These are phyloP conservation scores for Claviceps pazoutovae DNA, from an alignment of 2,329 filamentous ascomycete genomes.

Conservation along the genomic window DNA sequence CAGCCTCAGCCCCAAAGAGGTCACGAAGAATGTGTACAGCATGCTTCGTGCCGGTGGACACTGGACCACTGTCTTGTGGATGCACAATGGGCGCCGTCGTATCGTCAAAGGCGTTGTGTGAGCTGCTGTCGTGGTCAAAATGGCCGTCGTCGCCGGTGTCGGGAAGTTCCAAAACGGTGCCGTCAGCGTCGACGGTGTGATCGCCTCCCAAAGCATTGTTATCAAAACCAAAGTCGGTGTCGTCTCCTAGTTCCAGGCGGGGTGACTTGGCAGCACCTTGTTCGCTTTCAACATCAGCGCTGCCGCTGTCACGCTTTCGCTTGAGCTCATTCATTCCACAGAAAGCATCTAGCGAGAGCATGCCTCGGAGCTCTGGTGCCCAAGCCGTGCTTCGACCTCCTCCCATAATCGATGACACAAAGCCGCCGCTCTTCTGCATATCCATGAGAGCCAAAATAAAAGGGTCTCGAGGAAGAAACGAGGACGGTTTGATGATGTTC, in stretches of 20 bases:
- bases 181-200: slow-evolving; percentile 41
- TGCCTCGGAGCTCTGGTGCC: slow-evolving; percentile 85
- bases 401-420: slow-evolving; percentile 75
- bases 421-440: slow-evolving; percentile 81
- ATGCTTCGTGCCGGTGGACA: slow-evolving; percentile 85
- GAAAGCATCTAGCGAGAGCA: slow-evolving; percentile 76
- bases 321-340: slow-evolving; percentile 70
- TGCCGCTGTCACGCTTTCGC: slow-evolving; percentile 81
- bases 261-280: slow-evolving; percentile 53
- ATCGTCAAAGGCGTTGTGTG: slow-evolving; percentile 58
- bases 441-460: slow-evolving; percentile 77
- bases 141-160: slow-evolving; percentile 34
- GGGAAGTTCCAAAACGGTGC: slow-evolving; percentile 51
- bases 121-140: slow-evolving; percentile 28
- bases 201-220: slow-evolving; percentile 37
- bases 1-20: slow-evolving; percentile 63
- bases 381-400: slow-evolving; percentile 65
- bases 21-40: slow-evolving; percentile 91
- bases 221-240: slow-evolving; percentile 38
- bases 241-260: slow-evolving; percentile 53
- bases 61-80: slow-evolving; percentile 69
- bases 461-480: slow-evolving; percentile 77
- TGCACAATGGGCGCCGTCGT: slow-evolving; percentile 64
- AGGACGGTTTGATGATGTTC: slow-evolving; percentile 69
- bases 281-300: slow-evolving; percentile 64